Evolutionary conservation across 805 yeast genomes (phyloP).

Genomic region (Saturnispora mendoncae): DNA sequence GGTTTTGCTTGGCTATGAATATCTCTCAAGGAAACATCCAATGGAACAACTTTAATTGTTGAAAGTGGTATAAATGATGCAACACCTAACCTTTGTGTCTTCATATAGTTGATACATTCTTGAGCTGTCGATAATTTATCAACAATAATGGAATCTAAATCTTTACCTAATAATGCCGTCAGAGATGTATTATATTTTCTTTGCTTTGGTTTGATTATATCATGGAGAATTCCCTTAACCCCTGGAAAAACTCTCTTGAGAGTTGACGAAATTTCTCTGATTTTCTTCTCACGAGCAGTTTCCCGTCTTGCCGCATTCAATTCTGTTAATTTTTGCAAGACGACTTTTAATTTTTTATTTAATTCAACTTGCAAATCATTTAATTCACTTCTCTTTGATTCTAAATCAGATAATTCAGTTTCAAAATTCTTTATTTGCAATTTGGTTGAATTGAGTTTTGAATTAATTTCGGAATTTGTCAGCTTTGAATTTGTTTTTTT

Average conservation of each 20-base stretch:
- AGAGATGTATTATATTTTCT: constrained; percentile 66
- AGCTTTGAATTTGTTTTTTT: constrained; percentile 26
- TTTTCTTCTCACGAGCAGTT: constrained; percentile 54
- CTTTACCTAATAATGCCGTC: constrained; percentile 66
- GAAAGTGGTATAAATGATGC: constrained; percentile 88
- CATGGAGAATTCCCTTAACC: constrained; percentile 73
- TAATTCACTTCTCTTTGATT: constrained; percentile 30
- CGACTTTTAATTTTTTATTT: constrained; percentile 54
- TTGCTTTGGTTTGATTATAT: constrained; percentile 69
- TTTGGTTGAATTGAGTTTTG: constrained; percentile 23
- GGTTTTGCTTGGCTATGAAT: constrained; percentile 51
- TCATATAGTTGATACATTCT: constrained; percentile 66
- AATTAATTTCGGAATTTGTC: constrained; percentile 24
- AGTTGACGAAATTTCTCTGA: constrained; percentile 64
- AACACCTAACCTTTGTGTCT: constrained; percentile 76
- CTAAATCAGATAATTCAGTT: constrained; percentile 22
- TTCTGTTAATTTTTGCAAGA: constrained; percentile 56
- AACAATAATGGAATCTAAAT: constrained; percentile 78
- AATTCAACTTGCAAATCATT: constrained; percentile 46
- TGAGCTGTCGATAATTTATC: constrained; percentile 67
- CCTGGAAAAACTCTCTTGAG: constrained; percentile 74
- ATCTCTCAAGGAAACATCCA: constrained; percentile 46
- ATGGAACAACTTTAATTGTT: constrained; percentile 50
- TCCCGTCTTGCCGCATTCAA: constrained; percentile 71
- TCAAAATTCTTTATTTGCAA: constrained; percentile 27